Percentiles rank a stretch among this genome's conserved stretches.
Conservation (phyloP, 345 rosid genomes). For the Syzygium grande region DNA sequence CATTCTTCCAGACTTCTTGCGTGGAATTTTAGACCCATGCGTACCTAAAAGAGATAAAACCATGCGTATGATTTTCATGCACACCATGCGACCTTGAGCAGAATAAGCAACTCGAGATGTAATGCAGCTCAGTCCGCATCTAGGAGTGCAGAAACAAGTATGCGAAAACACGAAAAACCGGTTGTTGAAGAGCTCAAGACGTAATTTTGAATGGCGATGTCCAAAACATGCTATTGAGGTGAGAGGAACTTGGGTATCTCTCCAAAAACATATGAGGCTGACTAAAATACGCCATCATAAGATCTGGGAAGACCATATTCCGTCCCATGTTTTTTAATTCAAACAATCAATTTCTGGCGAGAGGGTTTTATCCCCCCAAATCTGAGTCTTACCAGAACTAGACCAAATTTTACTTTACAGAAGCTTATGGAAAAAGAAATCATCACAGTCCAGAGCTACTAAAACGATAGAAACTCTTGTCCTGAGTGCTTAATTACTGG, state of each 20-base stretch:
- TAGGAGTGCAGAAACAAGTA: neutral
- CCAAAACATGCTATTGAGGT: neutral
- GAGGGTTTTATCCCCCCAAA: neutral
- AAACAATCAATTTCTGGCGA: neutral
- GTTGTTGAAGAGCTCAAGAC: neutral
- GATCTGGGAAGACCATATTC: neutral
- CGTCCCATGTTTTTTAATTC: neutral
- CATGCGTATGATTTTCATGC: neutral
- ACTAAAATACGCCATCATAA: neutral
- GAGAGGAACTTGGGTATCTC: neutral
- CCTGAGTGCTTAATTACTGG: neutral
- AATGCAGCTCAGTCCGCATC: neutral
- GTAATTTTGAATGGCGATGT: neutral
- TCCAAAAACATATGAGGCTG: neutral
- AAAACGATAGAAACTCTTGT: neutral
- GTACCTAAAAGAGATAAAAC: constrained; percentile 18
- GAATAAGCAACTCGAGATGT: neutral
- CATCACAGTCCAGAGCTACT: neutral
- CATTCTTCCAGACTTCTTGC: constrained; percentile 40
- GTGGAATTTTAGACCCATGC: constrained; percentile 39
- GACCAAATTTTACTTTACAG: neutral
- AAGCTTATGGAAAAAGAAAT: neutral
- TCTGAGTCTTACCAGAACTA: neutral
- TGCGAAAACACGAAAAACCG: neutral
- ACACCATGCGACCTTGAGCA: neutral